phyloP scores from a whole-genome alignment of 2,329 filamentous ascomycete genomes.

The Clarireedia homoeocarpa region DNA sequence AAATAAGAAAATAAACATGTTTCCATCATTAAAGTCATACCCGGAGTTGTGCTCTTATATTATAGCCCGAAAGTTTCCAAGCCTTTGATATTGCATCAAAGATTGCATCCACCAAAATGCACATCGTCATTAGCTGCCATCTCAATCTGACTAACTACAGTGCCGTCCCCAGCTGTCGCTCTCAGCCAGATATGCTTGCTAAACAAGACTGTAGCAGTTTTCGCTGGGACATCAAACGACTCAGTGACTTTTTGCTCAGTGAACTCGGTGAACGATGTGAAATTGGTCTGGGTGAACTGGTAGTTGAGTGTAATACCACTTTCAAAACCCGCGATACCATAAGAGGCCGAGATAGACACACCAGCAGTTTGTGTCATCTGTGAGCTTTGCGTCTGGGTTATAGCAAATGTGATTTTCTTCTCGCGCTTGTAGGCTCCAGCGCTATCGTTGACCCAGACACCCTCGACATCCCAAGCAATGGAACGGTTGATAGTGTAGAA shows the following conservation, averaged over 20 bases:
- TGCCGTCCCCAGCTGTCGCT: background rate
- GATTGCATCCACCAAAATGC: background rate
- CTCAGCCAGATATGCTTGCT: background rate
- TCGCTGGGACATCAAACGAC: background rate
- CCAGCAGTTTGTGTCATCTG: background rate
- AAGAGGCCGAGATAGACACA: background rate
- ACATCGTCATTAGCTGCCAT: background rate
- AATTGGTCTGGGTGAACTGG: background rate
- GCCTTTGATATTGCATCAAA: too few relatives aligned
- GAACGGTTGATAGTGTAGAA: background rate
- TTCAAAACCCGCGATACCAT: background rate
- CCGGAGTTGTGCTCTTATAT: too few relatives aligned
- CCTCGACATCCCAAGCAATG: background rate
- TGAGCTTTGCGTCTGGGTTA: background rate
- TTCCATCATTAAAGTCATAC: too few relatives aligned
- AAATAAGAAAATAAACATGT: too few relatives aligned
- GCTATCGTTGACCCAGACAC: background rate
- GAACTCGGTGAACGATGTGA: background rate
- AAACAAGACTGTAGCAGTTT: background rate
- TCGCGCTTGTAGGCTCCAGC: background rate
- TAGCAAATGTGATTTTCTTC: background rate
- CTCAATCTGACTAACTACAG: background rate
- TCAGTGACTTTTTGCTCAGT: background rate
- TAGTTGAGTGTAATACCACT: background rate
- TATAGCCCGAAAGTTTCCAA: too few relatives aligned